Base-by-base conservation (phyloP, 2,329 filamentous ascomycete genomes). In the Sordariomycetes sp. region DNA sequence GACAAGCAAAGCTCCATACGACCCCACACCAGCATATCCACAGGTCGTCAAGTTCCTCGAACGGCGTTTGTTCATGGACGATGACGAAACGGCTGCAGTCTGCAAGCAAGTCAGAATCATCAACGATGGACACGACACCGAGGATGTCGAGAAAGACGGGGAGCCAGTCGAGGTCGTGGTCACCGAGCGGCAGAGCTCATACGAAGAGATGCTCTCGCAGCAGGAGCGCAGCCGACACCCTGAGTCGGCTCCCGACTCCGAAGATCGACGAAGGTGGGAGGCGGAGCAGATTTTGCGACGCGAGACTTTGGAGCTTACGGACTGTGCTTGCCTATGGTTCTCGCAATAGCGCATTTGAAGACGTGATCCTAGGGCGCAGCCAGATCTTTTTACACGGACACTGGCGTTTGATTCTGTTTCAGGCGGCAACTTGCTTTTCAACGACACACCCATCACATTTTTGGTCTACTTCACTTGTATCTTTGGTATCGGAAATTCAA, bases 321-420 rank as follows among this genome's bases (percentile, higher is more conserved):
- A 64, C 23, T 75, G 70, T 35, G 68, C 66, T 8, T 75, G 70
- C 41, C 57, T 70, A 42, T 74, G 70, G 70, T 70, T 61, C 55
- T 53, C 64, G 31, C n/a, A n/a, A n/a, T n/a, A n/a, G n/a, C n/a
- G n/a, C n/a, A n/a, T n/a, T n/a, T n/a, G n/a, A n/a, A n/a, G n/a
- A n/a, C n/a, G n/a, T n/a, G n/a, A n/a, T n/a, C n/a, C n/a, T n/a
- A n/a, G n/a, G n/a, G n/a, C n/a, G n/a, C n/a, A n/a, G n/a, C n/a
- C n/a, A n/a, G n/a, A n/a, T n/a, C n/a, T n/a, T n/a, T n/a, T n/a
- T n/a, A n/a, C n/a, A n/a, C n/a, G n/a, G n/a, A n/a, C n/a, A n/a
- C n/a, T n/a, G n/a, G n/a, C n/a, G n/a, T n/a, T n/a, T n/a, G n/a
- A n/a, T n/a, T n/a, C n/a, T n/a, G n/a, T n/a, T n/a, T n/a, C n/a